Base-by-base conservation (phyloP, 768 basidiomycete species). In the Agaricus sinodeliciosus region DNA sequence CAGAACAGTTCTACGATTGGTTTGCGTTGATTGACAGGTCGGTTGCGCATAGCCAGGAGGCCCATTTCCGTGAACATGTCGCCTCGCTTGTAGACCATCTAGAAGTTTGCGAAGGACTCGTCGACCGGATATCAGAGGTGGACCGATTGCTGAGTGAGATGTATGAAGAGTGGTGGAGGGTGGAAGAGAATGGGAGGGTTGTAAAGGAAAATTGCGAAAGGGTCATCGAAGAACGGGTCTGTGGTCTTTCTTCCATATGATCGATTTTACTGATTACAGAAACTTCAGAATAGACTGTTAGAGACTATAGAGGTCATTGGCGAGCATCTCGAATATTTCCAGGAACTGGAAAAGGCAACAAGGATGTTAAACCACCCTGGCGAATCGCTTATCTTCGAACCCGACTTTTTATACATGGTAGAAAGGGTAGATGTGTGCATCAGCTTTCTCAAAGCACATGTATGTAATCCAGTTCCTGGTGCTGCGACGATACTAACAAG, bases 1-100 rank as follows among this genome's bases (percentile, higher is more conserved):
- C 94, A 1, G 92, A 98, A 61, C 93, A 97, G 59, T 95, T 99
- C 68, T 92, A 94, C 64, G 95, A 98, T 69, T 96, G 94, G 87
- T 95, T 94, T 66, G 77, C 90, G 3, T 76, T 88, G 37, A 84
- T 99, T 49, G 94, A 96, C 58, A 78, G 87, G 13, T 87, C 88
- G 2, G 90, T 96, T 35, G 87, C 93, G 7, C 92, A 93, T 61
- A 89, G 89, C 55, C 95, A 98, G 62, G 95, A 97, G 62, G 83
- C 91, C 4, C 87, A 94, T 63, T 97, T 96, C 65, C 79, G 91
- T 22, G 82, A 84, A 0, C 90, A 97, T 66, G 79, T 94, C 16
- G 81, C 81, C 9, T 81, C 80, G 56, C 80, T 98, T 12, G 74
- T 81, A 3, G 80, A 80, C 31, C 87, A 96, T 64, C 70, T 95